These are phyloP conservation scores for Auricularia auricula-judae DNA, from an alignment of 768 basidiomycete genomes.

Conservation along the genomic window DNA sequence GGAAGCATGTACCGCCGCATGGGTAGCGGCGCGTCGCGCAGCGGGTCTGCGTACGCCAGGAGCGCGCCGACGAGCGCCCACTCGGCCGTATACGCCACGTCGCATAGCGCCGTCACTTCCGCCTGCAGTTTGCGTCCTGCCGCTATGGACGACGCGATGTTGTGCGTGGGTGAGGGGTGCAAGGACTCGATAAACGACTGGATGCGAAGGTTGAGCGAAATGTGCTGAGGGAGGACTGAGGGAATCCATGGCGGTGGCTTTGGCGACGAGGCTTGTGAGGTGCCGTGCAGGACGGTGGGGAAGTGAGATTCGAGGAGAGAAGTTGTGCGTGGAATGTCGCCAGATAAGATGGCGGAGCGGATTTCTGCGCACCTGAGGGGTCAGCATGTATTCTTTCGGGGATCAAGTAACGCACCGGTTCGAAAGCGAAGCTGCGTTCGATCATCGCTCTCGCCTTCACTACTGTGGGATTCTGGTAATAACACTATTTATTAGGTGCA, in stretches of 20 bases:
- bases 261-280: background rate
- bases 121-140: conserved; percentile 50
- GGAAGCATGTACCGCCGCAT: conserved; percentile 66
- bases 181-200: conserved; percentile 81
- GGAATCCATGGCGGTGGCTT: conserved; percentile 12
- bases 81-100: conserved; percentile 52
- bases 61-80: conserved; percentile 64
- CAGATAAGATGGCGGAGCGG: background rate
- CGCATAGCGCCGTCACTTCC: conserved; percentile 43
- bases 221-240: conserved; percentile 62
- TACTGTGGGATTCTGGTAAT: background rate
- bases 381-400: background rate
- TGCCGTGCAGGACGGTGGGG: background rate
- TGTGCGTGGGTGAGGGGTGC: conserved; percentile 52
- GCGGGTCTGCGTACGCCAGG: conserved; percentile 58
- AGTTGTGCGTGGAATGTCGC: background rate
- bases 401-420: background rate
- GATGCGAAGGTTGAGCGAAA: conserved; percentile 77
- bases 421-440: background rate
- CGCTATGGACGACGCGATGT: conserved; percentile 18
- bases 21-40: background rate
- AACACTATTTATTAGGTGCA: too few relatives aligned
- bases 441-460: background rate
- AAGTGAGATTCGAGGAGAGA: background rate
- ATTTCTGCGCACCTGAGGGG: background rate